Base-by-base conservation (phyloP, 148 eudicot species). In the Spergularia bocconei region DNA sequence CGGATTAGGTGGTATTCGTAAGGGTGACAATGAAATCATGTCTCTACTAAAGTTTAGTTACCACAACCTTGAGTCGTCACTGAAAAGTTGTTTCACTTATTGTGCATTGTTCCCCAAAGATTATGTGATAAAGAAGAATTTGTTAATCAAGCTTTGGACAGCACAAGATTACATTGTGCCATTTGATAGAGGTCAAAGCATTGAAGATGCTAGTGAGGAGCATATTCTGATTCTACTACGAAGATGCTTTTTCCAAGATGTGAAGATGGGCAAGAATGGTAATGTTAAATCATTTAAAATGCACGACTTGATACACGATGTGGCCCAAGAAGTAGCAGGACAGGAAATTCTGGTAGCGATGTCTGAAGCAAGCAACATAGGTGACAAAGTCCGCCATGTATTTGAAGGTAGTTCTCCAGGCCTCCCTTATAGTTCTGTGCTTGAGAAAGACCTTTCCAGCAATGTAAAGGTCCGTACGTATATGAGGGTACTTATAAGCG, bases 351-450 rank as follows among this genome's bases (percentile, higher is more conserved):
- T 21, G 6, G 19, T 58, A 11, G 20, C 12, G 6, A 39, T 13
- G 1, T 50, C 61, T 12, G 0, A 6, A 8, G n/a, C 29, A 52
- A 9, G 17, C n/a, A 13, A 65, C 2, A 10, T 59, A 47, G 15
- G 54, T 6, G 38, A 67, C 0, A 57, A 57, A 13, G 16, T 41
- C 11, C 57, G 67, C 9, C 75, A 72, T 59, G 2, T 72, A 1
- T 64, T 64, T 20, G 39, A 29, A 16, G 33, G 20, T 11, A 39
- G 12, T 29, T 29, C 33, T 29, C 33, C 33, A 29, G 1, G 16
- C 55, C 41, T 81, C 72, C 23, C 86, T 72, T 67, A 17, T 80
- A 15, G 65, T 63, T 14, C 44, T 20, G 14, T 8, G 77, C 47
- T 4, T 80, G 2, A 38, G 79, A 5, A 38, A 19, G 7, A 11